Conservation (phyloP, 345 rosid species). For the Clausena lansium region DNA sequence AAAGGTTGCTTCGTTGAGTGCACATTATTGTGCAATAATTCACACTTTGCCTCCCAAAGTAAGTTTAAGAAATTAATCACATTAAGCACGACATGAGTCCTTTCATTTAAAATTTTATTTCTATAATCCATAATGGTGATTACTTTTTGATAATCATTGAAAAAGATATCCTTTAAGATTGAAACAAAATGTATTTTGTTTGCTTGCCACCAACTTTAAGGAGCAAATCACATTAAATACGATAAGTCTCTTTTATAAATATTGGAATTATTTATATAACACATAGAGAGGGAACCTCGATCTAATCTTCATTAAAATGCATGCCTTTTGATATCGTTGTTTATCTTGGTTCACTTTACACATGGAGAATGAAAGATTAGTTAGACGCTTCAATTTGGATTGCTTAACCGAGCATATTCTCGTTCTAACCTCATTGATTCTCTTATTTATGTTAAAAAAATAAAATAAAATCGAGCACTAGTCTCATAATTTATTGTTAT, state of each 20-base stretch:
- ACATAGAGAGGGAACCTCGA: neutral
- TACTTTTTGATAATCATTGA: neutral
- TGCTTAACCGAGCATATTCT: neutral
- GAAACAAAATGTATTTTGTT: neutral
- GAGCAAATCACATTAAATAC: neutral
- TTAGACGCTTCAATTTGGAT: conserved; percentile 2
- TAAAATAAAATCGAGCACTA: neutral
- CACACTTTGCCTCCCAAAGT: neutral
- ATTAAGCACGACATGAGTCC: neutral
- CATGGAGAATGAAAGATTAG: neutral
- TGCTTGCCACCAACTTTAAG: neutral
- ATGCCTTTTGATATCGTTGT: neutral
- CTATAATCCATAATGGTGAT: neutral
- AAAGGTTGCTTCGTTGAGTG: neutral
- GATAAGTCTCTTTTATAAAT: neutral
- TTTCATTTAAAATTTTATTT: neutral
- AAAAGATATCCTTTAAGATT: neutral
- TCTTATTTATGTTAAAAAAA: neutral
- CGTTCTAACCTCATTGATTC: neutral
- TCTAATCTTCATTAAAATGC: neutral
- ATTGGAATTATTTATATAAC: neutral
- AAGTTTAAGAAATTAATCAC: neutral
- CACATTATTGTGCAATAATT: neutral
- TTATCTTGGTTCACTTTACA: conserved; percentile 1
- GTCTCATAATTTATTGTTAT: neutral